phyloP scores from a whole-genome alignment of 2,329 filamentous ascomycete species.

The Remersonia thermophila region DNA sequence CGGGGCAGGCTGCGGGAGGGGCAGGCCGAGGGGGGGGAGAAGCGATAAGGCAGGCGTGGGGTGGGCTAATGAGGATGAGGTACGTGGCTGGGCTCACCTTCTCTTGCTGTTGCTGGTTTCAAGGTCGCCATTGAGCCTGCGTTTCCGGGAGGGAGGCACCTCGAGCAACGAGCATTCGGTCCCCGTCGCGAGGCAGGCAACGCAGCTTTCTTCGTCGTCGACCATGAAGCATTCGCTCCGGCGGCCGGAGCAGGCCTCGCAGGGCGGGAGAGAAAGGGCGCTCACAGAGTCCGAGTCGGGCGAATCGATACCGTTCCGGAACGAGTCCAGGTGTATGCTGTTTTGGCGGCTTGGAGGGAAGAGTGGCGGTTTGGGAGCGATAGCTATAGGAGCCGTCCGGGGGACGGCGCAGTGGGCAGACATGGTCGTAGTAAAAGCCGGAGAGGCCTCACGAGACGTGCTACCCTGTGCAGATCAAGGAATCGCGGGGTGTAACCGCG shows the following conservation, averaged over 20 bases:
- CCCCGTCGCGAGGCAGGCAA: constrained; percentile 65
- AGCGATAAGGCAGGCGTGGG: constrained; percentile 5
- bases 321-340: constrained; percentile 37
- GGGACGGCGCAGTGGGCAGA: constrained; percentile 41
- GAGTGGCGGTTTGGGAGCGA: constrained; percentile 47
- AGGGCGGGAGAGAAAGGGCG: constrained; percentile 37
- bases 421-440: constrained; percentile 30
- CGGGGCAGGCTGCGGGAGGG: background rate
- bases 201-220: constrained; percentile 61
- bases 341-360: constrained; percentile 33
- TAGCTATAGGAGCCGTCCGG: constrained; percentile 53
- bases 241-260: constrained; percentile 62
- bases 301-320: constrained; percentile 40
- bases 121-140: constrained; percentile 58
- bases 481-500: no score
- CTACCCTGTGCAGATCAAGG: constrained; percentile 1
- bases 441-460: background rate
- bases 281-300: constrained; percentile 34
- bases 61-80: background rate
- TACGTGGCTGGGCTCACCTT: constrained; percentile 39
- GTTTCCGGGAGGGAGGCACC: constrained; percentile 66
- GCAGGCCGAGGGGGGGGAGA: background rate
- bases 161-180: constrained; percentile 69
- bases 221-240: constrained; percentile 64
- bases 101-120: constrained; percentile 53